These are phyloP conservation scores for Naegleria lovaniensis DNA, from an alignment of 208 protist species.

Conservation along the genomic window DNA sequence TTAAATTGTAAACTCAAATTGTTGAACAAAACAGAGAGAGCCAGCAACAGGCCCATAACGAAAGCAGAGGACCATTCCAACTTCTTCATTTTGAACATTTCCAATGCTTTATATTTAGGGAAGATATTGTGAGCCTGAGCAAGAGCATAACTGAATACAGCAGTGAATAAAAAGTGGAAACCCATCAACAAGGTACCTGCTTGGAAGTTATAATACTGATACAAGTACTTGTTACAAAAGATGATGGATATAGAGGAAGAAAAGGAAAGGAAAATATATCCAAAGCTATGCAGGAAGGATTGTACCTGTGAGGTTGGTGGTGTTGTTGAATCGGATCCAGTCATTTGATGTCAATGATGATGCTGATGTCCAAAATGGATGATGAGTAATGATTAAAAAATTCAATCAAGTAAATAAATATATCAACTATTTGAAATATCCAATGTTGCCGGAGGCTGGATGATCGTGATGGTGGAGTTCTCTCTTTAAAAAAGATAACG, in stretches of 20 bases:
- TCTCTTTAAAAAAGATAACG: too few species aligned
- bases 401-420: too few species aligned
- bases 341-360: too few species aligned
- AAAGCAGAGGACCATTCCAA: conserved; percentile 48
- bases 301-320: too few species aligned
- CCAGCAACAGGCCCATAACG: conserved; percentile 60
- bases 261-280: not conserved
- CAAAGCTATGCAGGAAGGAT: not conserved
- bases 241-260: not conserved
- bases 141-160: not conserved
- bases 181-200: not conserved
- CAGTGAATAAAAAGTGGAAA: not conserved
- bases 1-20: conserved; percentile 70
- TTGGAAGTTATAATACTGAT: not conserved
- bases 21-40: conserved; percentile 69
- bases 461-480: too few species aligned
- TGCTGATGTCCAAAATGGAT: too few species aligned
- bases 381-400: too few species aligned
- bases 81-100: conserved; percentile 44
- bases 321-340: too few species aligned
- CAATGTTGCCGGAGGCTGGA: too few species aligned
- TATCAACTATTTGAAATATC: too few species aligned
- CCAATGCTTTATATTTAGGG: not conserved
- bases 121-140: not conserved
- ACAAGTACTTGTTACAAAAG: not conserved